phyloP scores from a whole-genome alignment of 1,139 yeast genomes.

The Wickerhamomyces sp. region DNA sequence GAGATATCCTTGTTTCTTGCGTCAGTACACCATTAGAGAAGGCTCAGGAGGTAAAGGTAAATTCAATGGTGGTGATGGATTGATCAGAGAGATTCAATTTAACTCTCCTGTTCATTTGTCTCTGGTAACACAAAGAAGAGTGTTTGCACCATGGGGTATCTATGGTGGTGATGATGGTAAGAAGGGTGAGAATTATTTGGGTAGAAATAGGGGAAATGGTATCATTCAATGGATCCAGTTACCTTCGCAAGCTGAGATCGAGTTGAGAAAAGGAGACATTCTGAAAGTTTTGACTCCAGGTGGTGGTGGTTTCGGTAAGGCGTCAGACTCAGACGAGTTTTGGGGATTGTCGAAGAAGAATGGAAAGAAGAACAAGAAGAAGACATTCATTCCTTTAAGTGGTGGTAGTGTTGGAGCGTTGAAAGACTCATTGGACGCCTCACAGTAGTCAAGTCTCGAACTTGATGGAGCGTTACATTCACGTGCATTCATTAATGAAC shows the following conservation, averaged over 20 bases:
- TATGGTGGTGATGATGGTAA: constrained; percentile 27
- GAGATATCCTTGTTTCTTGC: constrained; percentile 33
- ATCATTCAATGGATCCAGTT: constrained; percentile 25
- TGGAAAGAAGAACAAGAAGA: constrained; percentile 1
- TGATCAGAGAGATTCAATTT: constrained; percentile 32
- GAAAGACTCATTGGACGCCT: constrained; percentile 25
- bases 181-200: constrained; percentile 25
- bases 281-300: constrained; percentile 43
- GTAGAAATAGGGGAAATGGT: constrained; percentile 27
- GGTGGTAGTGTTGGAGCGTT: constrained; percentile 27
- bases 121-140: constrained; percentile 28
- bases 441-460: constrained; percentile 28
- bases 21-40: constrained; percentile 29
- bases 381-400: constrained; percentile 23
- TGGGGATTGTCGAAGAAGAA: constrained; percentile 20
- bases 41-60: constrained; percentile 35
- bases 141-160: constrained; percentile 27
- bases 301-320: constrained; percentile 45
- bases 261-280: constrained; percentile 36
- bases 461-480: too few species aligned
- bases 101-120: constrained; percentile 25
- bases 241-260: constrained; percentile 26
- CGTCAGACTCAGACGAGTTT: constrained; percentile 20
- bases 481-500: too few species aligned
- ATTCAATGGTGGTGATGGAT: constrained; percentile 34